Evolutionary conservation across 805 yeast species (phyloP), one percentile per base, ranked within the genome.

Genomic region (Nakazawaea wickerhamii): DNA sequence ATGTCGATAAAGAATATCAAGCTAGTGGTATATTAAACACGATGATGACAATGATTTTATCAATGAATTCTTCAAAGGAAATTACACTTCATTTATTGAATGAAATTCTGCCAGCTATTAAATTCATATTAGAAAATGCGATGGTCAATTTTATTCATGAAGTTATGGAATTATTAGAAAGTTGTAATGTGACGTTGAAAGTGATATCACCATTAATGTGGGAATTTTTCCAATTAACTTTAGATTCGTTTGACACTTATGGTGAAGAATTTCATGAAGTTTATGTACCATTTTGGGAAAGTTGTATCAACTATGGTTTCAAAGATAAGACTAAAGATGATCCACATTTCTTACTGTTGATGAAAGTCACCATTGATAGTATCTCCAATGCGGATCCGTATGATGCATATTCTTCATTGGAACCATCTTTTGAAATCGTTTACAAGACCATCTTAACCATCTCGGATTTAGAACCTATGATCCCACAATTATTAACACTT

Each of bases 1-100:
- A 57, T 22, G 72, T 77, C 11, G 95, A 85, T 46, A 89, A 88
- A 60, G 79, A 81, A 34, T 76, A 80, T 73, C 88, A 95, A 17
- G 95, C 90, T 0, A 64, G 81, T 17, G 95, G 96, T 11, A 73
- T 89, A 26, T 60, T 91, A 49, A 82, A 81, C 51, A 90, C 96
- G 2, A 74, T 90, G 64, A 77, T 84, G 25, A 87, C 96, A 0
- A 81, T 91, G 41, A 63, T 91, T 31, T 63, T 86, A 38, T 81
- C 95, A 4, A 79, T 90, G 64, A 95, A 87, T 54, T 81, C 81
- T 52, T 80, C 95, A 8, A 69, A 67, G 18, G 84, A 79, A 32
- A 71, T 84, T 38, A 81, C 87, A 13, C 63, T 60, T 19, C 71
- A 70, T 55, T 67, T 90, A 39, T 88, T 86, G 55, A 79, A 75